These are phyloP conservation scores for Mycena olivaceomarginata DNA, from an alignment of 768 basidiomycete genomes.

Conservation along the genomic window DNA sequence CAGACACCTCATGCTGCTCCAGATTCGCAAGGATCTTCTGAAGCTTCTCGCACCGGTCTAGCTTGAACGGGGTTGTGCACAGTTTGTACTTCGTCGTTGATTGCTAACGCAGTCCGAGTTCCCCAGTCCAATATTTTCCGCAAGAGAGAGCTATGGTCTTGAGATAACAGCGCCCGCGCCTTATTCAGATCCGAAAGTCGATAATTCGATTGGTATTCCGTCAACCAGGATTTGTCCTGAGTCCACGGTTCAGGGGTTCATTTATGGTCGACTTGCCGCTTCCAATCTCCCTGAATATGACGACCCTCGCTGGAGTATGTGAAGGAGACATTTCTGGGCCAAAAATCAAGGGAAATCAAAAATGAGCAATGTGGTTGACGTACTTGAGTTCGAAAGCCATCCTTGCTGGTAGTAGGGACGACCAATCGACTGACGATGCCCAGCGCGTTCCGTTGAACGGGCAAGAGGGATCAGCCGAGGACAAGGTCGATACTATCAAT, in stretches of 20 bases:
- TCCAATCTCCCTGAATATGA: constrained; percentile 60
- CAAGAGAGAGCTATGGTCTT: constrained; percentile 58
- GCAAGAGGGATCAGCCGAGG: too few species aligned
- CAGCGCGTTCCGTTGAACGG: too few species aligned
- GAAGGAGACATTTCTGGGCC: constrained; percentile 59
- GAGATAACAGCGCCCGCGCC: constrained; percentile 58
- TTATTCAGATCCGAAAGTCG: constrained; percentile 51
- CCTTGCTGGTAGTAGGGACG: constrained; percentile 13
- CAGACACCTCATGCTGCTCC: constrained; percentile 9
- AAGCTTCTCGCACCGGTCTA: constrained; percentile 15
- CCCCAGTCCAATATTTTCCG: constrained; percentile 63
- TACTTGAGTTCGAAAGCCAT: constrained; percentile 39
- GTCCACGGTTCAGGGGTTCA: constrained; percentile 53
- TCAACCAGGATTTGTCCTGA: constrained; percentile 58
- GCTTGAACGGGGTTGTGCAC: neutral
- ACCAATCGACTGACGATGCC: too few species aligned
- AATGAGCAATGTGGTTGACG: neutral
- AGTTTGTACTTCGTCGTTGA: constrained; percentile 20
- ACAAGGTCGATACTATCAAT: too few species aligned
- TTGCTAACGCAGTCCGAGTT: constrained; percentile 32
- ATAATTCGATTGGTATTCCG: constrained; percentile 54
- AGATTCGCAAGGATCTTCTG: constrained; percentile 5
- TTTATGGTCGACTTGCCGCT: constrained; percentile 55
- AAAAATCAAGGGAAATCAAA: neutral
- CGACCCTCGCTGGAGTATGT: constrained; percentile 54